Evolutionary conservation across 768 basidiomycete genomes (phyloP).

Genomic region (Tricholoma sp.): DNA sequence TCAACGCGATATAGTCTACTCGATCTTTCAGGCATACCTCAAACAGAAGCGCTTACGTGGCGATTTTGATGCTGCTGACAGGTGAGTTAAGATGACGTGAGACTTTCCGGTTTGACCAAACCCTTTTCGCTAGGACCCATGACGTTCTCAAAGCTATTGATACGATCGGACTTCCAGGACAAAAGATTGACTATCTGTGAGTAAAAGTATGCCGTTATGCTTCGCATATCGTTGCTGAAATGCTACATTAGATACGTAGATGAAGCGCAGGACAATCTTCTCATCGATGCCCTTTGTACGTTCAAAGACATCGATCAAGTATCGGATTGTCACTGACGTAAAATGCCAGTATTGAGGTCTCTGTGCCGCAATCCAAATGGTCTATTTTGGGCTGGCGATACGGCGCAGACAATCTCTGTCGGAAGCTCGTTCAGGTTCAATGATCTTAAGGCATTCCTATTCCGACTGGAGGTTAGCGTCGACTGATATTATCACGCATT

Average conservation of each 20-base stretch:
- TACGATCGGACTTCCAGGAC: slow-evolving; percentile 29
- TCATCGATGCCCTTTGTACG: slow-evolving; percentile 59
- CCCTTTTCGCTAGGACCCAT: slow-evolving; percentile 41
- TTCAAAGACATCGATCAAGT: neutral
- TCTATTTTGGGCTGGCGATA: slow-evolving; percentile 77
- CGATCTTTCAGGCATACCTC: slow-evolving; percentile 47
- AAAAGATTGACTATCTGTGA: slow-evolving; percentile 52
- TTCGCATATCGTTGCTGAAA: neutral
- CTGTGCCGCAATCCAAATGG: slow-evolving; percentile 64
- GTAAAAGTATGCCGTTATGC: slow-evolving; percentile 10
- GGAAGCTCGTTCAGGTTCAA: slow-evolving; percentile 71
- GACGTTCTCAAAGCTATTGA: slow-evolving; percentile 34
- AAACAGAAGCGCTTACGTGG: slow-evolving; percentile 35
- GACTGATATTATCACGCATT: neutral
- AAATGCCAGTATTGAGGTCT: slow-evolving; percentile 46
- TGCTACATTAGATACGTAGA: slow-evolving; percentile 53
- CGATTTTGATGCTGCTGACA: slow-evolving; percentile 56
- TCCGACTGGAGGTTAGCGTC: slow-evolving; percentile 51
- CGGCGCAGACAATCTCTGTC: slow-evolving; percentile 70
- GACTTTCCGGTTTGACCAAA: neutral
- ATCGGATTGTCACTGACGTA: neutral
- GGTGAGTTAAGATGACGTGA: slow-evolving; percentile 28
- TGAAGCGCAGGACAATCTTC: slow-evolving; percentile 67
- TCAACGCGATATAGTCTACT: slow-evolving; percentile 44
- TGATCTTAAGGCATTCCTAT: slow-evolving; percentile 64